phyloP scores from a whole-genome alignment of 2,329 filamentous ascomycete species.

The Ceratocystis huliohia region DNA sequence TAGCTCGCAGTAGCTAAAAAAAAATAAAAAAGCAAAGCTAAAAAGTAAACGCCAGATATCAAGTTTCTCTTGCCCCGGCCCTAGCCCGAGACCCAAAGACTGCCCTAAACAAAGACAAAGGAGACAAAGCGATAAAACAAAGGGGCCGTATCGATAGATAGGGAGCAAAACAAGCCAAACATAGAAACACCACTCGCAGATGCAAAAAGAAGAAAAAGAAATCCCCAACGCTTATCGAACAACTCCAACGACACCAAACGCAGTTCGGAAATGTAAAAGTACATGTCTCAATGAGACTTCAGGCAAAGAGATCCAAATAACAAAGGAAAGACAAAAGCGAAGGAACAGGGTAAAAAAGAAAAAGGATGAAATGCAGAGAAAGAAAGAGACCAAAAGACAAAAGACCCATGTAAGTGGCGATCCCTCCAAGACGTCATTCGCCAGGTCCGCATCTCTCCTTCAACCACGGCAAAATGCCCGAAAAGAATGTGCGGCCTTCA shows the following conservation, averaged over 20 bases:
- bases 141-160: background rate
- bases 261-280: conserved; percentile 6
- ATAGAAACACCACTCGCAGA: background rate
- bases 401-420: background rate
- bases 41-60: background rate
- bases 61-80: background rate
- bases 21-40: background rate
- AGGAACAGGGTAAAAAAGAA: background rate
- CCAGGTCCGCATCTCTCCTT: background rate
- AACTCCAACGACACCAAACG: background rate
- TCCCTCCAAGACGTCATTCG: background rate
- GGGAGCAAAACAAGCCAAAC: background rate
- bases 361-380: background rate
- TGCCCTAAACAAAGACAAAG: background rate
- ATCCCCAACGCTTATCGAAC: background rate
- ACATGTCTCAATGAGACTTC: conserved; percentile 15
- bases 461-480: conserved; percentile 12
- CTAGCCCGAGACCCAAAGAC: background rate
- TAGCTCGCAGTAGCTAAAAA: background rate
- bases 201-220: background rate
- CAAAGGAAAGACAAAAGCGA: background rate
- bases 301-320: background rate
- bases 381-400: background rate
- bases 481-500: conserved; percentile 10
- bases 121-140: conserved; percentile 9